Evolutionary conservation across 2,329 filamentous ascomycete species (phyloP).

Genomic region (Sporothrix curviconia): DNA sequence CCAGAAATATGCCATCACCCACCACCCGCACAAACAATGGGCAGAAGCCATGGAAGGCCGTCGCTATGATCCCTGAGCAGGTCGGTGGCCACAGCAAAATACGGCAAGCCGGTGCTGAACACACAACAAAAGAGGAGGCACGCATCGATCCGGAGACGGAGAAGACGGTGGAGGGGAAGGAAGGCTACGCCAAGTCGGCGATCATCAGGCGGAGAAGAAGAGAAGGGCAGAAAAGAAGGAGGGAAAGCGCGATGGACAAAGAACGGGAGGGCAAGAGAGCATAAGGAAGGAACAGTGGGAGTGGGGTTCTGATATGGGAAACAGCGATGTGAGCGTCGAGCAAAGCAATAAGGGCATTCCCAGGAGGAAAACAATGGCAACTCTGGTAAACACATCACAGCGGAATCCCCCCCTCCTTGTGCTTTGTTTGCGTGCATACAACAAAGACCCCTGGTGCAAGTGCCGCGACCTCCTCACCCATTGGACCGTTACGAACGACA

Average conservation of each 20-base stretch:
- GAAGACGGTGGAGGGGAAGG: neutral
- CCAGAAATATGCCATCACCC: neutral
- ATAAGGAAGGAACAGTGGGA: neutral
- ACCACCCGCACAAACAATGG: neutral
- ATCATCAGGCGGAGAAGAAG: neutral
- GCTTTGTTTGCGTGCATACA: too few species aligned
- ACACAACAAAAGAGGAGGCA: neutral
- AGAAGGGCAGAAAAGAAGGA: neutral
- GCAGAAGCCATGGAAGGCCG: neutral
- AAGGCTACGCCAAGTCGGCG: neutral
- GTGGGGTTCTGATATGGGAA: neutral
- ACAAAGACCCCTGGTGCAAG: neutral
- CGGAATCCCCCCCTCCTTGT: neutral
- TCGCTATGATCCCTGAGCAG: neutral
- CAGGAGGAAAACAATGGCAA: neutral
- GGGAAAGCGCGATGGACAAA: neutral
- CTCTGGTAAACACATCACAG: neutral
- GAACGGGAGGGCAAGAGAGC: neutral
- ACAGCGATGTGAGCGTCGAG: neutral
- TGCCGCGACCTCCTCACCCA: neutral
- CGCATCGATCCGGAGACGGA: neutral
- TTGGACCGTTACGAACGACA: neutral
- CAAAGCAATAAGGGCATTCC: neutral
- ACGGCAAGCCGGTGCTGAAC: slow-evolving; percentile 1
- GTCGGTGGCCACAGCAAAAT: slow-evolving; percentile 4